Percentiles rank a stretch among this genome's conserved stretches.
phyloP scores from a whole-genome alignment of 768 basidiomycete genomes.

The Termitomyces sp. region DNA sequence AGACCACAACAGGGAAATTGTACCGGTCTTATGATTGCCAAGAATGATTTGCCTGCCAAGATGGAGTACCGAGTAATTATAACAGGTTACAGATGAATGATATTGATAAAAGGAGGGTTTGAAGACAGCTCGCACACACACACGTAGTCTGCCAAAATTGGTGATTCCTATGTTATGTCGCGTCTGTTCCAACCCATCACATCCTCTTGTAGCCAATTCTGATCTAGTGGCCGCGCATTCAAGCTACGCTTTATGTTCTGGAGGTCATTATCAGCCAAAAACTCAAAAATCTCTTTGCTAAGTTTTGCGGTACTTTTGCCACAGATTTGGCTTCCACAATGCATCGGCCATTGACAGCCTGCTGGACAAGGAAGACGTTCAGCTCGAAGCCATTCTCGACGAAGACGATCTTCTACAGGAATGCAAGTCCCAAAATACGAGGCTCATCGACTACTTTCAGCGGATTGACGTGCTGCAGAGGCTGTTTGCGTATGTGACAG shows the following conservation, averaged over 20 bases:
- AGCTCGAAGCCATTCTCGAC: slow-evolving; percentile 87
- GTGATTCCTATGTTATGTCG: slow-evolving; percentile 12
- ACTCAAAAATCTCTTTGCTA: slow-evolving; percentile 21
- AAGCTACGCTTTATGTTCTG: slow-evolving; percentile 38
- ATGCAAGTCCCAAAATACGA: slow-evolving; percentile 90
- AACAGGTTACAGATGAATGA: neutral
- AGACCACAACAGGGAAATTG: neutral
- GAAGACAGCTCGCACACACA: neutral
- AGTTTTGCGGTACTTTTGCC: slow-evolving; percentile 26
- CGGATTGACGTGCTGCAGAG: slow-evolving; percentile 76
- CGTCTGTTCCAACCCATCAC: slow-evolving; percentile 5
- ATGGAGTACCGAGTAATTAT: neutral
- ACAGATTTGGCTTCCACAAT: slow-evolving; percentile 88
- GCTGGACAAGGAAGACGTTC: slow-evolving; percentile 84
- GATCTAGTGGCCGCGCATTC: slow-evolving; percentile 10
- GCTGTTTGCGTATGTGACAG: slow-evolving; percentile 80
- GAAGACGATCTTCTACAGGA: slow-evolving; percentile 93
- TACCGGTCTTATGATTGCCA: neutral
- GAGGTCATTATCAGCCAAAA: slow-evolving; percentile 36
- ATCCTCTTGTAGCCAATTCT: slow-evolving; percentile 7
- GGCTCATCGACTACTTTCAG: slow-evolving; percentile 84
- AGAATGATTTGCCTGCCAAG: neutral
- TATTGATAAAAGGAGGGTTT: neutral
- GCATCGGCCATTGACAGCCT: slow-evolving; percentile 86
- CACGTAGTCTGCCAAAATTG: slow-evolving; percentile 1